Conservation (phyloP, 768 basidiomycete genomes). For the Termitomyces sp. region DNA sequence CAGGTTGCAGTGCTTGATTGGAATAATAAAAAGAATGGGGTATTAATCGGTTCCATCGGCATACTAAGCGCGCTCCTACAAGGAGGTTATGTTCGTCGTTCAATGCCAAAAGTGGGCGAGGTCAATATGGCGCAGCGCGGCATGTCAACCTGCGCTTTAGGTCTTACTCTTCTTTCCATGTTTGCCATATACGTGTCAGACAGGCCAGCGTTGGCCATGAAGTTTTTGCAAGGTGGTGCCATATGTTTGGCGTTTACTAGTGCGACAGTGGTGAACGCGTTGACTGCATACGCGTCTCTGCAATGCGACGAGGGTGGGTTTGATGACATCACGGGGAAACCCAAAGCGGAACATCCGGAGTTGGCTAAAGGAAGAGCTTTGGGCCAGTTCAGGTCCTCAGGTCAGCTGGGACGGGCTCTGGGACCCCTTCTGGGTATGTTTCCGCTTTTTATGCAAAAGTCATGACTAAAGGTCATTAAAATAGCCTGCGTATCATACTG, state of each 20-base stretch:
- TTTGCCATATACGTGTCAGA: constrained; percentile 53
- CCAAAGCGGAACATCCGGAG: constrained; percentile 49
- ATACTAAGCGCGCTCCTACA: constrained; percentile 86
- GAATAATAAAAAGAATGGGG: constrained; percentile 86
- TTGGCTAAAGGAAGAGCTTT: constrained; percentile 82
- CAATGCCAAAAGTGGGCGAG: constrained; percentile 70
- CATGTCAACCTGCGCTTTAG: constrained; percentile 64
- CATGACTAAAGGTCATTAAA: constrained; percentile 13
- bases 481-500: constrained; percentile 84
- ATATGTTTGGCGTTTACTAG: constrained; percentile 89
- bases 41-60: constrained; percentile 82
- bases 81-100: constrained; percentile 90
- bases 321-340: constrained; percentile 53
- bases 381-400: constrained; percentile 85
- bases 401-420: constrained; percentile 89
- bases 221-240: constrained; percentile 62
- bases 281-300: constrained; percentile 87
- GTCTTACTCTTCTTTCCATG: constrained; percentile 64
- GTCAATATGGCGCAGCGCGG: constrained; percentile 81
- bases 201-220: constrained; percentile 39
- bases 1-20: constrained; percentile 68
- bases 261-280: constrained; percentile 90
- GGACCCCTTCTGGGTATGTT: constrained; percentile 82
- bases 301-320: constrained; percentile 75
- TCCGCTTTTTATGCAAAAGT: constrained; percentile 8